Evolutionary conservation across 1,284 basidiomycete genomes (phyloP), one percentile per base, ranked within the genome.

Genomic region (Uromyces viciae-fabae): DNA sequence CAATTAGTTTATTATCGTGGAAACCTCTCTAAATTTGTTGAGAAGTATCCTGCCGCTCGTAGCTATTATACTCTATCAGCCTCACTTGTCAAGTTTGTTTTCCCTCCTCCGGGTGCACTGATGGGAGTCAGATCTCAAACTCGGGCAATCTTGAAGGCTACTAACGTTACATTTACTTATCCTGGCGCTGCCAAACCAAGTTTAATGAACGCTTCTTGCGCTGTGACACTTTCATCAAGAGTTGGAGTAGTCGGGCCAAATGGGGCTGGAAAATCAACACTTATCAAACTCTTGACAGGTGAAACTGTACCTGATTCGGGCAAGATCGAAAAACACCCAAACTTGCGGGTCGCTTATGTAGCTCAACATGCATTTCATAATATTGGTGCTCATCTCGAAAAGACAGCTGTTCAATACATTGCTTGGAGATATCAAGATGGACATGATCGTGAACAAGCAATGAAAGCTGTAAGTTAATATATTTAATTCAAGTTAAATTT

Each of bases 381-480:
- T 86, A 82, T 85, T 80, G 94, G 97, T 86, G 91, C 90, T 85
- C 94, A 98, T 88, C 86, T 97, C 66, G 94, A 96, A 87, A 96
- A 97, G 88, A 96, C 94, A 11, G 93, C 95, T 28, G 93, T 96
- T 82, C 92, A 92, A 82, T 98, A 98, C 86, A 97, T 98, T 84
- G 94, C 96, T 87, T 99, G 96, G 96, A 93, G 96, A 85, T 99
- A 95, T 91, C 95, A 98, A 87, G 95, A 98, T 86, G 97, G 96
- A 69, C 93, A 97, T 87, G 96, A 99, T 89, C 93, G 95, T 91
- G 89, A 99, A 87, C 88, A 98, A 81, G 87, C 97, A 83, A 94
- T 97, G 87, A 98, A 98, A 88, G 90, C 90, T n/a, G 79, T 81
- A 52, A 81, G 79, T 80, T 15, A 19, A 46, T 69, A 3, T 5